Base-by-base conservation (phyloP, 495 filamentous ascomycete species). In the Xylaria flabelliformis region DNA sequence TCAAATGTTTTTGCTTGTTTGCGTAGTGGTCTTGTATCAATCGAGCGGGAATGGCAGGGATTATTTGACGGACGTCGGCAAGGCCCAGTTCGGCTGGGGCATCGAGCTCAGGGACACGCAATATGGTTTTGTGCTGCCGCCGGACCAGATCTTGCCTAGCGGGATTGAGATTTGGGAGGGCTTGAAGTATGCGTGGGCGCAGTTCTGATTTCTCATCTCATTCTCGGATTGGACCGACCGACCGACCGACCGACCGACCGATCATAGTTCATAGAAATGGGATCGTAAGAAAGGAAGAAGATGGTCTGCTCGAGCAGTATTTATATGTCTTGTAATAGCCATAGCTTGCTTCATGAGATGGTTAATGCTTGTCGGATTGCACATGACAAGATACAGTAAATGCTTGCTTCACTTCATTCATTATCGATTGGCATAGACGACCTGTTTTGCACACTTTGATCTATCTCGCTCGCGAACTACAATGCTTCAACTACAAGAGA, bases 81-180 rank as follows among this genome's bases (percentile, higher is more conserved):
- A 82, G 44, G 83, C 86, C 7, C 84, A 88, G 71, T 90, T 84
- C 34, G 82, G 83, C 19, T 91, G 86, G 74, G 89, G 89, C 0
- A 80, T 84, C 24, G 89, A 90, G 83, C 77, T 91, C 13, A 67
- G 83, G 6, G 77, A 81, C 71, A 83, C 75, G 75, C 68, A 70
- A 10, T 80, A 82, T 71, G 89, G 89, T 6, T 91, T 91, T 64
- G 77, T 91, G 1, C 79, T 91, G 74, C 89, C 89, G 2, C 77
- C 87, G 0, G 72, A 79, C 13, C 87, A 89, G 76, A 91, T 91
- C 69, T 7, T 82, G 76, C 88, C 89, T 0, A 83, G 74, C 4
- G 80, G 76, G 5, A 72, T 82, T 63, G 89, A 91, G 82, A 77
- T 83, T 71, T 91, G 81, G 81, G 88, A 83, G 41, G 89, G 87